Evolutionary conservation across 768 basidiomycete species (phyloP).

Genomic region (Lentinula aciculospora): DNA sequence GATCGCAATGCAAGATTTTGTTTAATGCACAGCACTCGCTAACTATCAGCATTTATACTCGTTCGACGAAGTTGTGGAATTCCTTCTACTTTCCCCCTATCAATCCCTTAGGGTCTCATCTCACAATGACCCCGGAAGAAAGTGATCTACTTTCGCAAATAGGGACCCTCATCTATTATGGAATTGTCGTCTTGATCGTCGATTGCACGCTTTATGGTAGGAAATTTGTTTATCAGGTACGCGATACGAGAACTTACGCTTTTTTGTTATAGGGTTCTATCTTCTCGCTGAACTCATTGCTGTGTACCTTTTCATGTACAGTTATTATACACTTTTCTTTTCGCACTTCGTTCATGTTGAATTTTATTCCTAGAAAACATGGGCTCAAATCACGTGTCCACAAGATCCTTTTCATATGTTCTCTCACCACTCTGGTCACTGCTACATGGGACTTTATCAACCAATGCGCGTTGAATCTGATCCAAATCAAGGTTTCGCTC

Average conservation of each 20-base stretch:
- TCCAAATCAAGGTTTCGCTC: constrained; percentile 4
- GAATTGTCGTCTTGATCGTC: constrained; percentile 2
- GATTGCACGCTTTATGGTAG: constrained; percentile 3
- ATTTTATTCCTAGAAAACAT: neutral
- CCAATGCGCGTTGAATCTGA: neutral
- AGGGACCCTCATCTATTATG: neutral
- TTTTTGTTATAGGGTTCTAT: neutral
- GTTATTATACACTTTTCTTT: neutral
- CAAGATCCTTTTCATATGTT: neutral
- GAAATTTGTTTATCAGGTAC: neutral
- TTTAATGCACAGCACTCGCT: too few relatives aligned
- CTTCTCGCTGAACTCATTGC: constrained; percentile 1
- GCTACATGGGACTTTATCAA: constrained; percentile 3
- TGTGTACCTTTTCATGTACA: neutral
- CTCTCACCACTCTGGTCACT: neutral
- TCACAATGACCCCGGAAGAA: neutral
- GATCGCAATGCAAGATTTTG: too few relatives aligned
- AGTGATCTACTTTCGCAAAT: neutral
- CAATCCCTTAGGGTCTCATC: neutral
- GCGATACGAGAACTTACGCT: too few relatives aligned
- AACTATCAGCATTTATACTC: too few relatives aligned
- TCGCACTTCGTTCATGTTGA: neutral
- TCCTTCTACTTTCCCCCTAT: too few relatives aligned
- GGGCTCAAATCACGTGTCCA: neutral
- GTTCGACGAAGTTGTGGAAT: too few relatives aligned